Percentiles rank a stretch among this genome's conserved stretches.
Conservation (phyloP, 768 basidiomycete genomes). For the Infundibulicybe gibba region DNA sequence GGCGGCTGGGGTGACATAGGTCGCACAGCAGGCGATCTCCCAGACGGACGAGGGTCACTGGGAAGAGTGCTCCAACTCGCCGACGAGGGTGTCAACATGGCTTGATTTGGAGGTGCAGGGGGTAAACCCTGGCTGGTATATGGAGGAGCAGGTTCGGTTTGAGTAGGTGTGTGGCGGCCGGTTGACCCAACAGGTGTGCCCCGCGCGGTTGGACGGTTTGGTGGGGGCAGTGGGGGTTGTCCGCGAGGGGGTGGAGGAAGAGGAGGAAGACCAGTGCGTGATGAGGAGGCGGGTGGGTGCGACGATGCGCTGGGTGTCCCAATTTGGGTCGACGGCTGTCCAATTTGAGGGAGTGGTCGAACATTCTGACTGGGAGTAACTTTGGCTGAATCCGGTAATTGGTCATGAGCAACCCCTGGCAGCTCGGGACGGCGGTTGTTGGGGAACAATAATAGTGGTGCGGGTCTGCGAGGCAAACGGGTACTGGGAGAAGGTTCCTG, state of each 20-base stretch:
- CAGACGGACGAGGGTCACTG: constrained; percentile 53
- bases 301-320: constrained; percentile 30
- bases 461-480: constrained; percentile 52
- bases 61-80: constrained; percentile 47
- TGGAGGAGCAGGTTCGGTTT: constrained; percentile 40
- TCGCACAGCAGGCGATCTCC: constrained; percentile 31
- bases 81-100: constrained; percentile 40
- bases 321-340: constrained; percentile 16
- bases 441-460: constrained; percentile 72
- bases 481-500: constrained; percentile 21
- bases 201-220: constrained; percentile 32
- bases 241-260: constrained; percentile 67
- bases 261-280: constrained; percentile 55
- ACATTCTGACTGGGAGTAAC: constrained; percentile 26
- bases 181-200: constrained; percentile 24
- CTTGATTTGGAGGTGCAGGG: constrained; percentile 31
- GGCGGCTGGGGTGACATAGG: constrained; percentile 43
- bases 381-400: constrained; percentile 53
- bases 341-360: constrained; percentile 44
- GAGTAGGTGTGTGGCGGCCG: constrained; percentile 55
- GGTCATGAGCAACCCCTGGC: constrained; percentile 69
- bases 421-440: constrained; percentile 55
- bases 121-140: constrained; percentile 42
- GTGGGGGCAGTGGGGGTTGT: constrained; percentile 58
- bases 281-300: constrained; percentile 21